These are phyloP conservation scores for Panicum miliaceum DNA, from an alignment of 176 grass and related monocot genomes.

Conservation along the genomic window DNA sequence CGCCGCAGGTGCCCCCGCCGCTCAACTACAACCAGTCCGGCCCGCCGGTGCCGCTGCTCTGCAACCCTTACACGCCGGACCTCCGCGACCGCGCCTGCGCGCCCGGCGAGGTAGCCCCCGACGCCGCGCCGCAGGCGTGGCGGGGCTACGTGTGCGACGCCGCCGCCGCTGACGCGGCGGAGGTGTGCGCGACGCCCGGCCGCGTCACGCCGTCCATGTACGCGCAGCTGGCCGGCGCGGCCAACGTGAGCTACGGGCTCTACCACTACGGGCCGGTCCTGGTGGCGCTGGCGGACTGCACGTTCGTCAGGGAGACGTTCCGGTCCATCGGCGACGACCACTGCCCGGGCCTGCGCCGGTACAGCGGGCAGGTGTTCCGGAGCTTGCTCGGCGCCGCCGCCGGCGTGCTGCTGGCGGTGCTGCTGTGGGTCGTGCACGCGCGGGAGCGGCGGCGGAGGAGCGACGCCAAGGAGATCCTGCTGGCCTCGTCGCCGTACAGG, in stretches of 20 bases:
- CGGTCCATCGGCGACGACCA: conserved; percentile 37
- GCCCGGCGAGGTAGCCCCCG: conserved; percentile 42
- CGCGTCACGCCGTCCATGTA: conserved; percentile 54
- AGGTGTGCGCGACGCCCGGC: conserved; percentile 37
- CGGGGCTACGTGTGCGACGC: conserved; percentile 13
- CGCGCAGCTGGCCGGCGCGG: conserved; percentile 46
- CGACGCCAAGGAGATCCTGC: conserved; percentile 23
- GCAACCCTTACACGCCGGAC: conserved; percentile 53
- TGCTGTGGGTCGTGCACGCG: conserved; percentile 54
- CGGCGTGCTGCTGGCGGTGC: conserved; percentile 42
- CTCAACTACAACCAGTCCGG: conserved; percentile 67
- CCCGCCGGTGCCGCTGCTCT: conserved; percentile 47
- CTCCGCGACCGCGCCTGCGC: conserved; percentile 46
- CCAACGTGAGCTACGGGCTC: conserved; percentile 57
- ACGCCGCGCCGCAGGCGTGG: conserved; percentile 38
- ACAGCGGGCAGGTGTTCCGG: conserved; percentile 59
- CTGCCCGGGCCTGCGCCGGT: conserved; percentile 48
- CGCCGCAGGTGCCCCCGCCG: conserved; percentile 10
- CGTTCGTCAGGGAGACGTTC: conserved; percentile 58
- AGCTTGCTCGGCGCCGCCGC: conserved; percentile 44
- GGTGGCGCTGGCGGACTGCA: conserved; percentile 52
- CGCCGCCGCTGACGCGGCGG: not conserved
- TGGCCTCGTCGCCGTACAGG: conserved; percentile 15
- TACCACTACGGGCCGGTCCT: conserved; percentile 49
- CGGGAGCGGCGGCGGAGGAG: conserved; percentile 47